Percentiles rank a stretch among this genome's conserved stretches.
Conservation (phyloP, 176 grass and related monocot species). For the Musa beccarii region DNA sequence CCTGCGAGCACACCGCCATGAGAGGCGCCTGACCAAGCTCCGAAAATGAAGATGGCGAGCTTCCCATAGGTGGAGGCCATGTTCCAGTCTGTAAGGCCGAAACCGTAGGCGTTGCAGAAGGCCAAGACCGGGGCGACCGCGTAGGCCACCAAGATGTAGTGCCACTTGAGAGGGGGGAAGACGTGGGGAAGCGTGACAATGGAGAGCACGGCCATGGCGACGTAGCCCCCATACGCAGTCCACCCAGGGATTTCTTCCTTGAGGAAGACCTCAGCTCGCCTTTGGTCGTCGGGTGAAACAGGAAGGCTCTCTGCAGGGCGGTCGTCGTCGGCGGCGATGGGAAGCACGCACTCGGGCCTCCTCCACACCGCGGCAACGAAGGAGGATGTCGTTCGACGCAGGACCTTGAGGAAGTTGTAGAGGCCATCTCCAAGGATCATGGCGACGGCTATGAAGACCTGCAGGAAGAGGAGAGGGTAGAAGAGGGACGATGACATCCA, state of each 20-base stretch:
- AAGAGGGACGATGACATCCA: neutral
- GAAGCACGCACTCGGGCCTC: constrained; percentile 31
- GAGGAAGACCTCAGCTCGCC: constrained; percentile 46
- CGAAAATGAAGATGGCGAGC: too few relatives aligned
- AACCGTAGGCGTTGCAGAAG: constrained; percentile 91
- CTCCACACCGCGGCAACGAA: neutral
- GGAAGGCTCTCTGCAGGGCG: constrained; percentile 2
- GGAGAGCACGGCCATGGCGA: constrained; percentile 42
- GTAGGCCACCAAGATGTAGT: constrained; percentile 68
- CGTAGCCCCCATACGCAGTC: constrained; percentile 47
- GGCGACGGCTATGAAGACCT: constrained; percentile 34
- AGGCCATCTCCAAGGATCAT: neutral
- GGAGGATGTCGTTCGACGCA: neutral
- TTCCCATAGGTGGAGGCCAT: constrained; percentile 26
- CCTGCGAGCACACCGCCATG: too few relatives aligned
- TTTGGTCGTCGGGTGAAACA: constrained; percentile 59
- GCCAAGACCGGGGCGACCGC: constrained; percentile 53
- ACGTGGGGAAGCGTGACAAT: constrained; percentile 54
- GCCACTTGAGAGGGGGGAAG: constrained; percentile 75
- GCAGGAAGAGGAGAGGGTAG: neutral
- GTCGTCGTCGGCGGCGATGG: constrained; percentile 30
- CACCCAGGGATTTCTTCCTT: constrained; percentile 58
- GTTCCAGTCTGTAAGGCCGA: constrained; percentile 69
- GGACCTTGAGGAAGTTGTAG: neutral
- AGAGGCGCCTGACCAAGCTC: too few relatives aligned